A percentile compares a stretch with the other conserved stretches of the same genome.
These are phyloP conservation scores for Trichosporon asahii DNA, from an alignment of 1,284 basidiomycete genomes.

Conservation along the genomic window DNA sequence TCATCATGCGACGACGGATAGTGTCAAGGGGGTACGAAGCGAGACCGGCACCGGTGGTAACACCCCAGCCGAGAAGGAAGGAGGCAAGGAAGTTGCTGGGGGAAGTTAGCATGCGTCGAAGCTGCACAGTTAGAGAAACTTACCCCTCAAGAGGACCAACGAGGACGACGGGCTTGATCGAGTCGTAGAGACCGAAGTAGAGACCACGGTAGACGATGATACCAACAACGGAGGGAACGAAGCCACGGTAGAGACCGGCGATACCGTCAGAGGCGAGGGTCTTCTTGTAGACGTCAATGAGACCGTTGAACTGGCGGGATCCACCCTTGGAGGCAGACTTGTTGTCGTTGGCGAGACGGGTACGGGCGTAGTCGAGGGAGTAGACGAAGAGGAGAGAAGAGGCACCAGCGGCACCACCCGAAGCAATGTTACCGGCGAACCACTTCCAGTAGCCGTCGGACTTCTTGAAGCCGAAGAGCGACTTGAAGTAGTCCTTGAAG, in stretches of 20 bases:
- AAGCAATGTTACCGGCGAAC: conserved; percentile 88
- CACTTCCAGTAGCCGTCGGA: conserved; percentile 82
- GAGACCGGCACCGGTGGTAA: conserved; percentile 91
- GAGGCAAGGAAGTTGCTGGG: conserved; percentile 77
- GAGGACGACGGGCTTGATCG: conserved; percentile 87
- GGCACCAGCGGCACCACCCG: conserved; percentile 95
- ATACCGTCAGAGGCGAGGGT: conserved; percentile 85
- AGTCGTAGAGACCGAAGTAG: conserved; percentile 86
- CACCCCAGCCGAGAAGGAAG: conserved; percentile 83
- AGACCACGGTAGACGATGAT: conserved; percentile 87
- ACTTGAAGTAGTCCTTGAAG: conserved; percentile 98
- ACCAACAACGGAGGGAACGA: conserved; percentile 89
- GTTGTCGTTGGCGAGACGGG: conserved; percentile 90
- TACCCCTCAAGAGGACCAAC: conserved; percentile 71
- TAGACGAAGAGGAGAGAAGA: conserved; percentile 93
- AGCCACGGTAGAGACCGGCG: conserved; percentile 89
- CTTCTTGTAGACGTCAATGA: conserved; percentile 88
- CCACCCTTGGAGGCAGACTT: conserved; percentile 87
- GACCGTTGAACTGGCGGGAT: conserved; percentile 87
- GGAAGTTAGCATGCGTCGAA: no score
- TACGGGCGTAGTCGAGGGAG: conserved; percentile 93
- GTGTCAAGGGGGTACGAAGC: conserved; percentile 94
- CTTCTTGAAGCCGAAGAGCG: conserved; percentile 88
- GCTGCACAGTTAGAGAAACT: no score
- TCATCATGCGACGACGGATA: conserved; percentile 95